phyloP scores from a whole-genome alignment of 2,329 filamentous ascomycete genomes.

The Pestalotiopsis fici region DNA sequence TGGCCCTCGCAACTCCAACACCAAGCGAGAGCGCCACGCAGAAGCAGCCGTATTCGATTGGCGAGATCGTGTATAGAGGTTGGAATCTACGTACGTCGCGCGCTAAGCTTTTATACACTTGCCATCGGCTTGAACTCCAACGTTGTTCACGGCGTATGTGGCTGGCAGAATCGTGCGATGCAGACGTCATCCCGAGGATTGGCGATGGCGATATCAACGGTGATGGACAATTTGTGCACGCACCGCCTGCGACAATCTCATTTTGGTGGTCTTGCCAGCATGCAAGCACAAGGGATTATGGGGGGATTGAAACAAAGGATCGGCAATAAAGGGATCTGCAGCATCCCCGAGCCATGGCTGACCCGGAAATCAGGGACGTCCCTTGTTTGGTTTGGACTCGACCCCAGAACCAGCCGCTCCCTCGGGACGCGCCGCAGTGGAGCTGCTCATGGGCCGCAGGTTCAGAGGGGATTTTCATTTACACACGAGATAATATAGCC shows the following conservation, averaged over 20 bases:
- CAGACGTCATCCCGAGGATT: neutral
- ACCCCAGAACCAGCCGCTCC: neutral
- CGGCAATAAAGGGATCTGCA: neutral
- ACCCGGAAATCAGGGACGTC: neutral
- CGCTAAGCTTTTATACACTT: neutral
- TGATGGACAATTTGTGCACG: neutral
- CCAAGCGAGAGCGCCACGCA: neutral
- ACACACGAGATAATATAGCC: neutral
- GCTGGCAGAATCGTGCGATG: neutral
- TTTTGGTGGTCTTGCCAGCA: neutral
- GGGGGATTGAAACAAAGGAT: neutral
- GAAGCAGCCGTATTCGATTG: neutral
- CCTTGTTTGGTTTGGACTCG: neutral
- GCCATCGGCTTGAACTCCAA: neutral
- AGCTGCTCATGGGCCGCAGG: neutral
- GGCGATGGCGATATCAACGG: neutral
- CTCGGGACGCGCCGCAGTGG: neutral
- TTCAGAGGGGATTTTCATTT: neutral
- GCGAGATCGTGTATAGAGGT: neutral
- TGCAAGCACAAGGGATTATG: neutral
- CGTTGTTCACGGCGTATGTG: neutral
- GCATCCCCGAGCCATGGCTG: neutral
- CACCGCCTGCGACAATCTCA: neutral
- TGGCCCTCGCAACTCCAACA: neutral
- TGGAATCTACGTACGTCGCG: neutral